Percentiles rank a stretch among this genome's conserved stretches.
These are phyloP conservation scores for Cicer yamashitae DNA, from an alignment of 306 rosid species.

Conservation along the genomic window DNA sequence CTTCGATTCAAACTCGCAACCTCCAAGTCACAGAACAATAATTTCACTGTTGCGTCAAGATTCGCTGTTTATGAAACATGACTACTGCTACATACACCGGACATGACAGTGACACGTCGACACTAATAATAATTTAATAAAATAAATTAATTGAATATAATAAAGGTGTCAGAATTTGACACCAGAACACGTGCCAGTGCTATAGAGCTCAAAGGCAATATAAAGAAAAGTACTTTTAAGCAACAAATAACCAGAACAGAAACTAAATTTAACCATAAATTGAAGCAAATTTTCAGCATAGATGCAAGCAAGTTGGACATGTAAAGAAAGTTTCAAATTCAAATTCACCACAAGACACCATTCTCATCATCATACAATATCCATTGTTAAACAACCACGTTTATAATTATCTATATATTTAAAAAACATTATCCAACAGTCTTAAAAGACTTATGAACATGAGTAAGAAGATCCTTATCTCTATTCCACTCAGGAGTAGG, in stretches of 20 bases:
- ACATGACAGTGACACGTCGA: too few relatives aligned
- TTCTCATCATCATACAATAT: neutral
- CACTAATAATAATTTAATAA: too few relatives aligned
- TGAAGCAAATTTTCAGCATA: neutral
- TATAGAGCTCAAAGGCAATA: too few relatives aligned
- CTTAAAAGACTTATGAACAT: constrained; percentile 85
- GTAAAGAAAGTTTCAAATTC: neutral
- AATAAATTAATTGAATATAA: too few relatives aligned
- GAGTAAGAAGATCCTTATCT: constrained; percentile 71
- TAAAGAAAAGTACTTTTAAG: too few relatives aligned
- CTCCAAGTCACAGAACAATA: too few relatives aligned
- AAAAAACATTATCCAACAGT: constrained; percentile 56
- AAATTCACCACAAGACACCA: neutral
- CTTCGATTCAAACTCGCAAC: too few relatives aligned
- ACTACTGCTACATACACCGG: too few relatives aligned
- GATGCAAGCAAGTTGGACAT: neutral
- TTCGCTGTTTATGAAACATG: too few relatives aligned
- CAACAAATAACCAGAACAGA: neutral
- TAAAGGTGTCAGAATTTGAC: too few relatives aligned
- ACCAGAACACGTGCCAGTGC: too few relatives aligned
- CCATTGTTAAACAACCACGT: neutral
- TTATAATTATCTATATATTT: neutral
- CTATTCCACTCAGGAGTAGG: constrained; percentile 83
- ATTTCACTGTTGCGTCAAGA: too few relatives aligned
- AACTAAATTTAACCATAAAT: neutral